Percentiles rank a stretch among this genome's conserved stretches.
Conservation (phyloP, 2,329 filamentous ascomycete genomes). For the Hymenoscyphus salicellus region DNA sequence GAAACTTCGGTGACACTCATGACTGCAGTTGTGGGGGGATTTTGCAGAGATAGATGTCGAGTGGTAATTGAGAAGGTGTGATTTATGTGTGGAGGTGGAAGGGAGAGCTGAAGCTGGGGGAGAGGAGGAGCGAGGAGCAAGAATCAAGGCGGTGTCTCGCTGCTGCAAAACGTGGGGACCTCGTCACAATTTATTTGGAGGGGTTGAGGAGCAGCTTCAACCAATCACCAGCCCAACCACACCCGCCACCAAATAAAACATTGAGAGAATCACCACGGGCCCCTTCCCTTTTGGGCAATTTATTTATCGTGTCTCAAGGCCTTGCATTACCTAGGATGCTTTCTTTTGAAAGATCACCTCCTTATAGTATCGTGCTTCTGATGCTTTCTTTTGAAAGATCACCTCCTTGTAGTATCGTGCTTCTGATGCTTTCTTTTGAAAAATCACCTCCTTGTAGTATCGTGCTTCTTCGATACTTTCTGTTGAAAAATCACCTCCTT, state of each 20-base stretch:
- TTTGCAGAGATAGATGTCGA: constrained; percentile 13
- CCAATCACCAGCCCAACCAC: constrained; percentile 1
- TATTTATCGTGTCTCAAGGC: neutral
- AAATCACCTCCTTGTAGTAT: too few species aligned
- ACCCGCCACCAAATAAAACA: constrained; percentile 2
- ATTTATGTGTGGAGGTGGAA: constrained; percentile 7
- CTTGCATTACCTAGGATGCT: neutral
- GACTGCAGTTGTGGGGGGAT: constrained; percentile 33
- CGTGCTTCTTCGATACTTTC: too few species aligned
- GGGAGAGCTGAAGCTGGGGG: neutral
- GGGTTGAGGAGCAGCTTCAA: constrained; percentile 1
- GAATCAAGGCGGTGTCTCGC: constrained; percentile 6
- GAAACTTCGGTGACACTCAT: constrained; percentile 80
- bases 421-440: constrained; percentile 40
- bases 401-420: too few species aligned
- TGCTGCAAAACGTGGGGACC: neutral
- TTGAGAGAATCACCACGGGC: neutral
- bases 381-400: constrained; percentile 53
- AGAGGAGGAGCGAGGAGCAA: neutral
- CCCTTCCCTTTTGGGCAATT: neutral
- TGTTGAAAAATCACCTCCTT: constrained; percentile 65
- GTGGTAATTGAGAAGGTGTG: constrained; percentile 10
- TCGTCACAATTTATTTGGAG: constrained; percentile 7
- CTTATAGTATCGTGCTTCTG: too few species aligned
- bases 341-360: constrained; percentile 59